Base-by-base conservation (phyloP, 257 asterid species). In the Nicotiana paniculata region DNA sequence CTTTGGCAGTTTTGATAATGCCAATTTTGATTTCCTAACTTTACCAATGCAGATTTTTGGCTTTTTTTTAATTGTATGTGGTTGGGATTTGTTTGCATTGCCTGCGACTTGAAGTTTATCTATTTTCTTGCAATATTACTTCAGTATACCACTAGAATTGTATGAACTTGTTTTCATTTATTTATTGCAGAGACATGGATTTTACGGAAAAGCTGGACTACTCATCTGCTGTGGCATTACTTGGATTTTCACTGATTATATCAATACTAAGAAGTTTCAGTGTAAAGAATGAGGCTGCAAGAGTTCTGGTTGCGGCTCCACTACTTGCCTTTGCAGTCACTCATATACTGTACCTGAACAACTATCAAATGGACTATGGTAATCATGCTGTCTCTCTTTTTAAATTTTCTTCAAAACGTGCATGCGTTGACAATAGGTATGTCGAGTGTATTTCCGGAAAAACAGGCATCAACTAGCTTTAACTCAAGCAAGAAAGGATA, bases 221-320 rank as follows among this genome's bases (percentile, higher is more conserved):
- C 86, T 90, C 97, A 6, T 93, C 97, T 63, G 97, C 92, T 9
- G 96, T 89, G 82, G 93, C 91, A 9, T 89, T 92, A 46, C 92
- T 91, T 21, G 98, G 98, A 83, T 94, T 85, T 85, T 91, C 97
- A 16, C 92, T 93, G 75, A 84, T 93, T 81, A 81, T 92, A 83
- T 91, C 97, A 28, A 85, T 91, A 80, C 79, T 94, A 51, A 89
- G 98, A 83, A 88, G 87, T 84, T 93, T 93, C 91, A 86, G 39
- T 54, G 89, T 94, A 76, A 90, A 77, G 77, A 82, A 86, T 48
- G 98, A 94, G 86, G 98, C 97, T 76, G 89, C 91, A 10, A 89
- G 98, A 91, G 97, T 94, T 89, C 90, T 94, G 96, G 90, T 93
- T 84, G 90, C 97, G 37, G 97, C 98, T 82, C 98, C 98, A 30